These are phyloP conservation scores for Yarrowia sp. DNA, from an alignment of 805 yeast genomes.

Conservation along the genomic window DNA sequence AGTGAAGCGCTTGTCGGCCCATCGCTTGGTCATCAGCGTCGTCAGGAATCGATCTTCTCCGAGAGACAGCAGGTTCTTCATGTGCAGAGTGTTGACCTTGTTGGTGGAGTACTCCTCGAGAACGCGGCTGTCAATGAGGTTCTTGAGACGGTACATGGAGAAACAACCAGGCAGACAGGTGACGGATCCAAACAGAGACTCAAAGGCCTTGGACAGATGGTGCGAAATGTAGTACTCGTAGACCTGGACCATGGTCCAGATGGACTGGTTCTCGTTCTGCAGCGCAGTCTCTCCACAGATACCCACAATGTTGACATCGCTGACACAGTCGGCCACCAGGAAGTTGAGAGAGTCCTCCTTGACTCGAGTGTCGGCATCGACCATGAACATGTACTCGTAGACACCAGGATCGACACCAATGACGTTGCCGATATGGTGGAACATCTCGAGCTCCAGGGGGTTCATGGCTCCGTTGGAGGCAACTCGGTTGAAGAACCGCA, in stretches of 20 bases:
- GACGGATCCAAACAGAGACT: constrained; percentile 59
- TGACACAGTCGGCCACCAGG: constrained; percentile 54
- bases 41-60: constrained; percentile 63
- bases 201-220: constrained; percentile 64
- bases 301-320: constrained; percentile 55
- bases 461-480: constrained; percentile 61
- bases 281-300: constrained; percentile 62
- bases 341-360: constrained; percentile 54
- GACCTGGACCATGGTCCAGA: constrained; percentile 61
- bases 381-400: constrained; percentile 55
- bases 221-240: constrained; percentile 64
- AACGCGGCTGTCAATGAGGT: constrained; percentile 58
- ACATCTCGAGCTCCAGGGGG: constrained; percentile 54
- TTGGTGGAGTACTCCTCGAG: constrained; percentile 57
- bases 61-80: constrained; percentile 56
- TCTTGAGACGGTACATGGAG: constrained; percentile 54
- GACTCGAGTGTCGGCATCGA: constrained; percentile 61
- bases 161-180: constrained; percentile 68
- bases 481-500: constrained; percentile 59
- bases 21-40: constrained; percentile 55
- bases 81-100: constrained; percentile 56
- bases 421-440: constrained; percentile 53
- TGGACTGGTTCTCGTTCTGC: constrained; percentile 49
- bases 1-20: constrained; percentile 53
- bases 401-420: constrained; percentile 59